A percentile compares a stretch with the other conserved stretches of the same genome.
These are phyloP conservation scores for Tulasnella sp. DNA, from an alignment of 768 basidiomycete species.

Conservation along the genomic window DNA sequence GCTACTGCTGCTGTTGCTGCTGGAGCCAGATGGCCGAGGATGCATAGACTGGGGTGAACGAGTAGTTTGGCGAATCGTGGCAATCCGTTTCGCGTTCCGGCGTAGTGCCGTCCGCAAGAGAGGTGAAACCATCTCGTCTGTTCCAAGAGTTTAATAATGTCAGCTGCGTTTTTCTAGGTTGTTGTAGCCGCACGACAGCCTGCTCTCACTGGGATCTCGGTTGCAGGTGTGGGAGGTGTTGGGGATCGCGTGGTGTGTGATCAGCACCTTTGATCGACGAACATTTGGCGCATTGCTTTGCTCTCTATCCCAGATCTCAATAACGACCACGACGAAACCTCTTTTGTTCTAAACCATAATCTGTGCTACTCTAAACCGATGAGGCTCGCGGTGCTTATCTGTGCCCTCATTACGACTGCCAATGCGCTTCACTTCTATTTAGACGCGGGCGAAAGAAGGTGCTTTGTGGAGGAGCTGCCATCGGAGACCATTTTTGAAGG, in stretches of 20 bases:
- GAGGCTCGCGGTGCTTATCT: no score
- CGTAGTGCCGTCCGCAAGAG: slow-evolving; percentile 1
- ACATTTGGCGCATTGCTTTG: no score
- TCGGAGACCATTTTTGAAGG: slow-evolving; percentile 93
- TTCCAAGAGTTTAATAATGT: neutral
- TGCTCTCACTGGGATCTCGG: no score
- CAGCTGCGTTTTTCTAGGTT: neutral
- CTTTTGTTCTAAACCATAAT: no score
- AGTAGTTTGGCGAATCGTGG: neutral
- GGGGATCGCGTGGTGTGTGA: no score
- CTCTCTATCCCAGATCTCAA: no score
- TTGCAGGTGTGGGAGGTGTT: no score
- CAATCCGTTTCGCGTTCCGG: slow-evolving; percentile 10
- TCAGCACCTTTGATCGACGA: no score
- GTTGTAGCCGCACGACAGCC: no score
- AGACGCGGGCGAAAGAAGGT: slow-evolving; percentile 83
- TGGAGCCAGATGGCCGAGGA: neutral
- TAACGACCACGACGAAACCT: no score
- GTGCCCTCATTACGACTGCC: slow-evolving; percentile 20
- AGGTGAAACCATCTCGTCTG: neutral
- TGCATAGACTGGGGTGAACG: neutral
- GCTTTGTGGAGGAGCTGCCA: slow-evolving; percentile 94
- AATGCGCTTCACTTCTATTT: slow-evolving; percentile 94
- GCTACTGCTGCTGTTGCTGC: neutral
- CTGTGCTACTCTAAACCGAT: no score